Conservation (phyloP, 2,329 filamentous ascomycete species). For the Apiospora sp. region DNA sequence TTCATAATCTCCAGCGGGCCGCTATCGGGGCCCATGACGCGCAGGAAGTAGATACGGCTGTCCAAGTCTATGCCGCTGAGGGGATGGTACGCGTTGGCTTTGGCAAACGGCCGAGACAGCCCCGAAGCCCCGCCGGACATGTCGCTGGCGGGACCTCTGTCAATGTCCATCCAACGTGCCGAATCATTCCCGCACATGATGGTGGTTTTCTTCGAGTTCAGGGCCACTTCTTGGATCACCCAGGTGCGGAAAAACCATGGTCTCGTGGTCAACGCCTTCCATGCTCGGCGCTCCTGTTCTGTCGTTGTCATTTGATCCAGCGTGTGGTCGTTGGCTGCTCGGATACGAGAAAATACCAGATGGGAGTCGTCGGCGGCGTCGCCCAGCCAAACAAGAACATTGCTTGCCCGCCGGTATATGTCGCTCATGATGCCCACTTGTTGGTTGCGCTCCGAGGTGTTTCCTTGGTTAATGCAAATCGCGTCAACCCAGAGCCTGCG, state of each 20-base stretch:
- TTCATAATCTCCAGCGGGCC: not conserved
- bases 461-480: constrained; percentile 35
- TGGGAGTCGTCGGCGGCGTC: constrained; percentile 21
- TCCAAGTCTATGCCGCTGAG: not conserved
- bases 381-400: constrained; percentile 31
- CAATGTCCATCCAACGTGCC: not conserved
- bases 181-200: not conserved
- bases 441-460: constrained; percentile 29
- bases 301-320: not conserved
- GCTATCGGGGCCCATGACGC: not conserved
- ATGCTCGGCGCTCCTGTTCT: not conserved
- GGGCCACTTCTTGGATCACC: not conserved
- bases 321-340: not conserved
- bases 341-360: not conserved
- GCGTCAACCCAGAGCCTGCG: constrained; percentile 33
- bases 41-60: not conserved
- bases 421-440: constrained; percentile 34
- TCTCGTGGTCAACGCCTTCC: not conserved
- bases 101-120: not conserved
- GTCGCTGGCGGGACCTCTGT: not conserved
- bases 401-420: constrained; percentile 30
- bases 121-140: not conserved
- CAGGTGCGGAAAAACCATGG: not conserved
- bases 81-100: not conserved
- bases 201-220: not conserved